phyloP scores from a whole-genome alignment of 208 protist species.

The Tritrichomonas musculus region DNA sequence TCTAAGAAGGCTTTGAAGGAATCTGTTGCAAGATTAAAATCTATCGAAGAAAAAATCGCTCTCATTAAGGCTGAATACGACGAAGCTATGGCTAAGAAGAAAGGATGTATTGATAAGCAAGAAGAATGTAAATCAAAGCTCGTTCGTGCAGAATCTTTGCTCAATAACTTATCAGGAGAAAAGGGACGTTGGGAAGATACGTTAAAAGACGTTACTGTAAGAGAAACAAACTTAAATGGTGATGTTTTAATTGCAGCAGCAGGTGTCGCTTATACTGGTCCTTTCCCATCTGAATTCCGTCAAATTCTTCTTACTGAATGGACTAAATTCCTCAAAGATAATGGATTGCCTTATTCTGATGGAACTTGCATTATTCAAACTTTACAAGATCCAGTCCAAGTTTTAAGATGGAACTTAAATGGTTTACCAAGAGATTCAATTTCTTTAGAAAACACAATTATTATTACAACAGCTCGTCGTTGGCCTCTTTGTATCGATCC shows the following conservation, averaged over 20 bases:
- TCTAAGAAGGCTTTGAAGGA: slow-evolving; percentile 72
- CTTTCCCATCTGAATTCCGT: slow-evolving; percentile 83
- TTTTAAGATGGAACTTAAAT: slow-evolving; percentile 79
- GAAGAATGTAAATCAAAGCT: slow-evolving; percentile 80
- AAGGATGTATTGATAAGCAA: slow-evolving; percentile 76
- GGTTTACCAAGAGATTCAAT: slow-evolving; percentile 85
- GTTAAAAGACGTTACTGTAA: slow-evolving; percentile 66
- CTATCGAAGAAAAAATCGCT: slow-evolving; percentile 75
- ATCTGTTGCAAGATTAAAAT: slow-evolving; percentile 71
- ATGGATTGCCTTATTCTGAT: slow-evolving; percentile 65
- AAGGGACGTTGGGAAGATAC: slow-evolving; percentile 75
- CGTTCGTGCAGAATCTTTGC: slow-evolving; percentile 80
- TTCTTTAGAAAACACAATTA: slow-evolving; percentile 90
- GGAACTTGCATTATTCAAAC: slow-evolving; percentile 71
- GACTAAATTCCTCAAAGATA: not conserved
- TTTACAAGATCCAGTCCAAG: slow-evolving; percentile 81
- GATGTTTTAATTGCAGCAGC: slow-evolving; percentile 86
- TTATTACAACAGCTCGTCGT: slow-evolving; percentile 75
- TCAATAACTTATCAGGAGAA: slow-evolving; percentile 86
- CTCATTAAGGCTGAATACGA: slow-evolving; percentile 77
- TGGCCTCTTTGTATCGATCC: slow-evolving; percentile 98
- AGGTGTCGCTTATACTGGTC: slow-evolving; percentile 83
- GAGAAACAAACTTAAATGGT: slow-evolving; percentile 71
- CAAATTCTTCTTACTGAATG: slow-evolving; percentile 58
- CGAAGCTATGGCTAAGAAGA: slow-evolving; percentile 75